Base-by-base conservation (phyloP, 1,284 basidiomycete genomes). In the Sanghuangporus weigelae region DNA sequence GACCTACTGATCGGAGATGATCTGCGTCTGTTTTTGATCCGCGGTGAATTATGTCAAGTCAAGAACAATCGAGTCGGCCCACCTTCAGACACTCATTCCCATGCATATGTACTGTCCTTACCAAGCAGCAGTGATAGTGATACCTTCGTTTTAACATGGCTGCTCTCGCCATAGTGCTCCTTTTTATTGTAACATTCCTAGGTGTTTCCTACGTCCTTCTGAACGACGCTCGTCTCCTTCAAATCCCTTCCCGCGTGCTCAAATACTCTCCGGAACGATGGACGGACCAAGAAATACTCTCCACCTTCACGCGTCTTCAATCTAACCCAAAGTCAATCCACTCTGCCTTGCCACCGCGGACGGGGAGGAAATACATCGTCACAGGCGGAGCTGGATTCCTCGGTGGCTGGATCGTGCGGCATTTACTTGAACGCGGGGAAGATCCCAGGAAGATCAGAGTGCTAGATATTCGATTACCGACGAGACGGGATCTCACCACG, bases 341-440 rank as follows among this genome's bases (percentile, higher is more conserved):
- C 11, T 65, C 70, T 58, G 65, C 72, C 44, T 71, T 85, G 35
- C 81, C 83, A 4, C 79, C 79, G 1, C 80, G 76, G 68, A 86
- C 84, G 0, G 82, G 82, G 11, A 74, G 84, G 62, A 75, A 81
- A 54, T 86, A 86, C 67, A 81, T 85, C 58, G 75, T 85, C 31
- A 12, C 58, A 50, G 36, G 12, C 19, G 64, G 90, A 86, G 83
- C 84, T 2, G 89, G 89, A 0, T 89, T 90, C 64, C 71, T 90
- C 6, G 89, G 89, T 10, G 86, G 87, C 12, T 92, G 89, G 89
- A 84, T 92, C 46, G 84, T 87, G 3, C 74, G 83, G 0, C 84
- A 88, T 58, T 76, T 92, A 1, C 66, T 91, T 7, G 75, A 83
- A 51, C 81, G 89, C 1, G 89, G 89, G 0, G 89, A 92, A 72